Percentiles rank a stretch among this genome's conserved stretches.
Evolutionary conservation across 2,329 filamentous ascomycete species (phyloP).

Genomic region (Phaeosphaeriaceae sp.): DNA sequence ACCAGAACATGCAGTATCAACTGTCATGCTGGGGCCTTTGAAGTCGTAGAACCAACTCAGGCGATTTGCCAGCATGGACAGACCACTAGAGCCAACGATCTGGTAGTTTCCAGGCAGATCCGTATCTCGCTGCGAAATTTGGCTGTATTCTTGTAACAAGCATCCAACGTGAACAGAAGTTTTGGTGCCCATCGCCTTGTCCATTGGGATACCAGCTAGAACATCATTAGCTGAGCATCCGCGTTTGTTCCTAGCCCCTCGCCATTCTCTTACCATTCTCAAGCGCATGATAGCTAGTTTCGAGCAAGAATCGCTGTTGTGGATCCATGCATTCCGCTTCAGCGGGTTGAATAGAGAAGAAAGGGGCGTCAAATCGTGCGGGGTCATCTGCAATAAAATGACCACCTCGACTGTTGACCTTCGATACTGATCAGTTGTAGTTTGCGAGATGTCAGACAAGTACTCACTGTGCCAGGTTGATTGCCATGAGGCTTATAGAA

Average conservation of each 20-base stretch:
- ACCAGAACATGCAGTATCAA: constrained; percentile 40
- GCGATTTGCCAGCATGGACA: constrained; percentile 23
- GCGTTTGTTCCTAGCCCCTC: neutral
- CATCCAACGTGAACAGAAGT: constrained; percentile 27
- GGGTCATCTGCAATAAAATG: constrained; percentile 30
- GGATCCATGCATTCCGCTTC: constrained; percentile 37
- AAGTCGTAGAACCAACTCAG: constrained; percentile 37
- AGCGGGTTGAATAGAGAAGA: constrained; percentile 25
- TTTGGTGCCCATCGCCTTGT: constrained; percentile 19
- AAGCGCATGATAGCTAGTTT: constrained; percentile 36
- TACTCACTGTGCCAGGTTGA: constrained; percentile 13
- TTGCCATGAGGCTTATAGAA: constrained; percentile 21
- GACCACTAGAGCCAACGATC: constrained; percentile 7
- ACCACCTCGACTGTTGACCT: constrained; percentile 13
- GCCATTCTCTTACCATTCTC: constrained; percentile 26
- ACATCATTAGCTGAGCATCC: neutral
- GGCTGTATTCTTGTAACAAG: constrained; percentile 18
- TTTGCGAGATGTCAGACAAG: neutral
- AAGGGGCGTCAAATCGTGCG: constrained; percentile 28
- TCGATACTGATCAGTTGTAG: neutral
- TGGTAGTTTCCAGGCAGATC: constrained; percentile 19
- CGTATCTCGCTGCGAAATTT: constrained; percentile 13
- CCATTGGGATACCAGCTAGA: constrained; percentile 21
- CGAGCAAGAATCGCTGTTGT: constrained; percentile 31
- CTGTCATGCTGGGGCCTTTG: constrained; percentile 27